Conservation (phyloP, 371 early-diverging fungal species). For the Thermomucor indicae-seudaticae region DNA sequence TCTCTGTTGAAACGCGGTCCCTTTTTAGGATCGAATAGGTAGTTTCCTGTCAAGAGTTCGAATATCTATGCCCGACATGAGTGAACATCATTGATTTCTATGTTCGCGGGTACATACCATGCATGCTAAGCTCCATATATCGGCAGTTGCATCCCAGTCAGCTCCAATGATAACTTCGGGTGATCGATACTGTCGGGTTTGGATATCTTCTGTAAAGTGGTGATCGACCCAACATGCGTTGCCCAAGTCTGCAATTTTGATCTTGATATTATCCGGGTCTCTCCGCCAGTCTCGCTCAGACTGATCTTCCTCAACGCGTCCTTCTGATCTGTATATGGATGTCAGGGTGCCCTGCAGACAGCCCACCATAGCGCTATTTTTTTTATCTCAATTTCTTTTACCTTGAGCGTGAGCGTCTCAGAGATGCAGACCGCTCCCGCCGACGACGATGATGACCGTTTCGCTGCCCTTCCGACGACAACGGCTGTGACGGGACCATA, state of each 20-base stretch:
- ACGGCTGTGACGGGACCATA: conserved; percentile 35
- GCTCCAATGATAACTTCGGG: conserved; percentile 97
- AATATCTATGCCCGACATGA: conserved; percentile 39
- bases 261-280: conserved; percentile 39
- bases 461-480: conserved; percentile 9
- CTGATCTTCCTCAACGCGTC: conserved; percentile 1
- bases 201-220: conserved; percentile 95
- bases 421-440: neutral
- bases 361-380: neutral
- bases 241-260: conserved; percentile 97
- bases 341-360: neutral
- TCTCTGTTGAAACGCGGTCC: conserved; percentile 82
- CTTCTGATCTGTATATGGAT: neutral
- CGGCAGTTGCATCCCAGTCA: conserved; percentile 89
- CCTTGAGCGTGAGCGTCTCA: conserved; percentile 2
- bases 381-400: neutral
- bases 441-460: neutral
- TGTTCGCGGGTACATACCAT: conserved; percentile 51
- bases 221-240: conserved; percentile 97
- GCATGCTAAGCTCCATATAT: conserved; percentile 98
- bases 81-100: neutral
- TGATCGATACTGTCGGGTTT: conserved; percentile 96
- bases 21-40: conserved; percentile 90
- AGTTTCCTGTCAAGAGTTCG: conserved; percentile 94
- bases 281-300: conserved; percentile 6